phyloP scores from a whole-genome alignment of 2,329 filamentous ascomycete species.

The Ophiostoma australiae region DNA sequence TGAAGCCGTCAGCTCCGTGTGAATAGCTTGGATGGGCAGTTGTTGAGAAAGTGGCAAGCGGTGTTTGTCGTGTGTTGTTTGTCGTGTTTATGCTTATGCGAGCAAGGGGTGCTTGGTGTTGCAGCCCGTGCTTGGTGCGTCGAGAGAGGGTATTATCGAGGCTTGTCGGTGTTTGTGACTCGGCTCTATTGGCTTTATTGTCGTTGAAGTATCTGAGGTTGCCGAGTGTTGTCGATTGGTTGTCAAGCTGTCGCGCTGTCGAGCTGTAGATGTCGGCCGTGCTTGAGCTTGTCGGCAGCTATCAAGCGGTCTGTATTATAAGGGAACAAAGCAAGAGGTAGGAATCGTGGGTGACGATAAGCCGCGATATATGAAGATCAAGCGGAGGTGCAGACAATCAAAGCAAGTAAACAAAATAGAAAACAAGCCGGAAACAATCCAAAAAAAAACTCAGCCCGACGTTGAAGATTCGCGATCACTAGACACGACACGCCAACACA shows the following conservation, averaged over 20 bases:
- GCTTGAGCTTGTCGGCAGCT: not conserved
- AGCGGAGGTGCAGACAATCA: not conserved
- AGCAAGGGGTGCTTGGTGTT: not conserved
- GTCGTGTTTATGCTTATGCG: not conserved
- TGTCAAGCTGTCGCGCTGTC: not conserved
- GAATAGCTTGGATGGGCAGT: not conserved
- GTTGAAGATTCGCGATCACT: conserved; percentile 13
- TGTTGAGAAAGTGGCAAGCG: not conserved
- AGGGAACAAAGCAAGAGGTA: not conserved
- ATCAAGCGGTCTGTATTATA: not conserved
- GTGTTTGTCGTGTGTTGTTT: not conserved
- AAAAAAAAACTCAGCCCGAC: not conserved
- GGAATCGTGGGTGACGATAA: not conserved
- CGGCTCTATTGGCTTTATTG: not conserved
- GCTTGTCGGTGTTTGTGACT: not conserved
- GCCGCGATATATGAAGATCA: not conserved
- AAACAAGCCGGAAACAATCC: not conserved
- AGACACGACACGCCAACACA: conserved; percentile 8
- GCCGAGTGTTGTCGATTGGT: not conserved
- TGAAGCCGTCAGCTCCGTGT: not conserved
- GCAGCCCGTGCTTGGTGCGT: not conserved
- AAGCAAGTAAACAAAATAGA: not conserved
- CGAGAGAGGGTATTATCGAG: not conserved
- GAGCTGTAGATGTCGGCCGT: not conserved
- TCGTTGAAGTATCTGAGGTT: not conserved